phyloP scores from a whole-genome alignment of 805 yeast species.

The Martiniozyma abietophila region DNA sequence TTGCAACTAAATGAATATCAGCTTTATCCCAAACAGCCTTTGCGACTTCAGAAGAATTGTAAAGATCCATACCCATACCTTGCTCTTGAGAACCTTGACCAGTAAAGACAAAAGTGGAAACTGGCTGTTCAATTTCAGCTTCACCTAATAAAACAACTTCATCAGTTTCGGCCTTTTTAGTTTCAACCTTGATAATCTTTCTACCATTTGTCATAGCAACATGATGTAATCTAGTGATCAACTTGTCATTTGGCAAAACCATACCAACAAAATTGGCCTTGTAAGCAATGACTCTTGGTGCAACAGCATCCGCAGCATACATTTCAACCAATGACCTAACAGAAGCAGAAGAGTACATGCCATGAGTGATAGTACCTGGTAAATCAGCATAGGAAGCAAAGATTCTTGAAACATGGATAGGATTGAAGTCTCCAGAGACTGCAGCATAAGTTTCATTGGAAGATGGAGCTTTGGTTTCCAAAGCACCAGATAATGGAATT shows the following conservation, averaged over 20 bases:
- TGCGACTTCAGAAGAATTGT: constrained; percentile 85
- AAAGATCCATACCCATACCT: constrained; percentile 99
- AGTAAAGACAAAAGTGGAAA: constrained; percentile 92
- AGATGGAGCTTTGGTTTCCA: constrained; percentile 77
- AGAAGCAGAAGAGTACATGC: constrained; percentile 96
- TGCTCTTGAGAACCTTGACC: constrained; percentile 99
- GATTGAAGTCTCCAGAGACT: constrained; percentile 97
- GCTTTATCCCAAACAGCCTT: constrained; percentile 97
- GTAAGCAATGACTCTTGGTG: constrained; percentile 92
- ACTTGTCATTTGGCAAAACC: constrained; percentile 93
- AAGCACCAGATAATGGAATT: constrained; percentile 68
- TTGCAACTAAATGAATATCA: constrained; percentile 81
- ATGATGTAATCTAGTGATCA: constrained; percentile 84
- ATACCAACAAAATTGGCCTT: constrained; percentile 86
- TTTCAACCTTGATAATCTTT: constrained; percentile 88
- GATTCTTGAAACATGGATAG: constrained; percentile 93
- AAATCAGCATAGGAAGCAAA: constrained; percentile 88
- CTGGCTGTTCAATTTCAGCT: constrained; percentile 98
- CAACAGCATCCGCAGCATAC: constrained; percentile 97
- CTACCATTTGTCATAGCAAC: constrained; percentile 99
- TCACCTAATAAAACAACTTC: constrained; percentile 78
- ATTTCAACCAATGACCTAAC: constrained; percentile 92
- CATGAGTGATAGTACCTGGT: constrained; percentile 98
- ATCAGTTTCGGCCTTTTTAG: constrained; percentile 74
- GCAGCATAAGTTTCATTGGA: constrained; percentile 94